phyloP scores from a whole-genome alignment of 352 stramenopile genomes.

The Phytophthora ramorum region DNA sequence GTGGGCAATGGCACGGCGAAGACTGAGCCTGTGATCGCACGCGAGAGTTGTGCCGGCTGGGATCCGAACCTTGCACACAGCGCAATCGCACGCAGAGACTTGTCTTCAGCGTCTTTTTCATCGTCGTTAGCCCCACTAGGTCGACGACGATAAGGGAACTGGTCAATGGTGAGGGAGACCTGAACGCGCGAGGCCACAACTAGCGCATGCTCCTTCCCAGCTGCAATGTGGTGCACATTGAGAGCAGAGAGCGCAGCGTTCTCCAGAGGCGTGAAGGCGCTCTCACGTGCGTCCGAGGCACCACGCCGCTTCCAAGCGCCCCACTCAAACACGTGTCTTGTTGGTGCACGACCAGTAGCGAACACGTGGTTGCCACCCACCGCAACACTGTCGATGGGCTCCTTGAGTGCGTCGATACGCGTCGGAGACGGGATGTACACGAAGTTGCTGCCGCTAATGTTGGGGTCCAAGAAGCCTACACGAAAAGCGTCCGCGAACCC shows the following conservation, averaged over 20 bases:
- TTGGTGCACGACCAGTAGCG: conserved; percentile 42
- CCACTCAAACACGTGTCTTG: conserved; percentile 70
- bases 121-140: conserved; percentile 3
- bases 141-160: conserved; percentile 35
- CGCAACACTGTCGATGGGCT: conserved; percentile 57
- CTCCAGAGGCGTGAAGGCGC: conserved; percentile 53
- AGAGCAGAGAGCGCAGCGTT: conserved; percentile 57
- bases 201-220: conserved; percentile 71
- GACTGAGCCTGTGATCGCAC: conserved; percentile 47
- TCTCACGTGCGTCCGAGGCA: conserved; percentile 55
- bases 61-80: conserved; percentile 64
- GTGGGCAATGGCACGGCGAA: conserved; percentile 22
- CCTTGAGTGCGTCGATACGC: conserved; percentile 62
- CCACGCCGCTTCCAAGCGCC: conserved; percentile 64
- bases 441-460: conserved; percentile 78
- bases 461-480: conserved; percentile 71
- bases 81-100: conserved; percentile 41
- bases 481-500: conserved; percentile 70
- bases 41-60: conserved; percentile 50
- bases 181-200: conserved; percentile 55
- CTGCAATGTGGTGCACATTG: conserved; percentile 53
- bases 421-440: conserved; percentile 75
- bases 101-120: conserved; percentile 21
- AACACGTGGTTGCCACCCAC: conserved; percentile 80
- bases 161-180: conserved; percentile 51